Evolutionary conservation across 164 flowering plant species (phyloP), one percentile per base, ranked within the genome.

Genomic region (Taxillus chinensis): DNA sequence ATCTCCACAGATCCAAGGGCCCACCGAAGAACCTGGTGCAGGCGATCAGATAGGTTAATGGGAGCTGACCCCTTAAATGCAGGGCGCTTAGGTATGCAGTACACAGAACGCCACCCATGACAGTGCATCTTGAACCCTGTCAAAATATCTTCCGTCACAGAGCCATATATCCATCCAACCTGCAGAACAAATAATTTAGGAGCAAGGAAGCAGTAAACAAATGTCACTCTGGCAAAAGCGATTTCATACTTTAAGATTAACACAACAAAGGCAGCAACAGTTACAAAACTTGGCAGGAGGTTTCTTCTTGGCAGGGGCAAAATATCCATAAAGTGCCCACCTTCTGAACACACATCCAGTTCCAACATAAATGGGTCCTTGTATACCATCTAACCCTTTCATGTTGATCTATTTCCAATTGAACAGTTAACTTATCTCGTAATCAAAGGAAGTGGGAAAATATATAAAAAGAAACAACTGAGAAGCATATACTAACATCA

Each of bases 321-420:
- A 81, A 66, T 64, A 77, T 38, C 86, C 86, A 69, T 82, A 82
- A 37, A 82, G 69, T 42, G 86, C 86, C 59, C 75, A 75, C 73
- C 86, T 73, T 66, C 79, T 73, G 74, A 82, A 82, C 39, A 82
- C 86, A 69, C 84, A 82, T 7, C 86, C 86, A 0, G 84, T 82
- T 64, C 86, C 86, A 55, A 82, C 83, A 69, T 82, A 81, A 56
- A 82, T 78, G 12, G 83, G 82, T 3, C 83, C 83, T 74, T 82
- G 86, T 43, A 83, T 69, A 62, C 87, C 87, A 73, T 83, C 87
- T 56, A 81, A 68, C 49, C 87, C 87, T 64, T 78, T 79, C 74
- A 83, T 78, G 63, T 83, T 83, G 57, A 83, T 79, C 87, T 83
- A 67, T 58, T 62, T 62, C 17, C 54, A 42, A 17, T 41, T n/a